Base-by-base conservation (phyloP, 2,329 filamentous ascomycete genomes). In the Talaromyces sp. region DNA sequence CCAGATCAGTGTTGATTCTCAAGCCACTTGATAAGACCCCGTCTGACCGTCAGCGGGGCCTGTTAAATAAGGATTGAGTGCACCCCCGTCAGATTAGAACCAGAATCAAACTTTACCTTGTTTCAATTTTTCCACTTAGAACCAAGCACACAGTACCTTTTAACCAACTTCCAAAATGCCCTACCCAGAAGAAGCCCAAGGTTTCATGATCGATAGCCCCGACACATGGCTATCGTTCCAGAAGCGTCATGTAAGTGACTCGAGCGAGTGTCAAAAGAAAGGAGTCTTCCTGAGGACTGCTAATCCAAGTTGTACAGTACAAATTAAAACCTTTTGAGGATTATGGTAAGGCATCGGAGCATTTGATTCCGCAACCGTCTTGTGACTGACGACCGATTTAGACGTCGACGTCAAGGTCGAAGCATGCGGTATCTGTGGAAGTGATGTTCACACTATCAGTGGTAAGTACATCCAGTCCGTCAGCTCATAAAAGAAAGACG, bases 331-430 rank as follows among this genome's bases (percentile, higher is more conserved):
- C 90, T 18, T 96, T 96, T 74, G 91, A 88, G 67, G 90, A 93
- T 74, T 84, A 91, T 76, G 74, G 74, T 76, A 67, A 63, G 71
- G 58, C 42, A 16, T 11, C 7, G 11, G 31, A 25, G 33, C 5
- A 23, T 31, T 50, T 28, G 23, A 11, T 52, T 16, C 12, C n/a
- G 8, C 21, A 2, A 7, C 21, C 21, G 1, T 9, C 18, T 18
- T 11, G 21, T 48, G 21, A 18, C 62, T 63, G 39, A 63, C 28
- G 63, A 7, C 21, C 23, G n/a, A 23, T 21, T 50, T 55, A 74
- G 92, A 96, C 73, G 86, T 96, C 70, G 92, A 96, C 74, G 86
- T 96, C 77, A 89, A 93, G 81, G 88, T 96, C 70, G 87, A 92
- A 68, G 88, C 85, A 73, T 93, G 90, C 72, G 90, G 91, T 71